These are phyloP conservation scores for Xylariaceae sp. DNA, from an alignment of 2,329 filamentous ascomycete species.

Conservation along the genomic window DNA sequence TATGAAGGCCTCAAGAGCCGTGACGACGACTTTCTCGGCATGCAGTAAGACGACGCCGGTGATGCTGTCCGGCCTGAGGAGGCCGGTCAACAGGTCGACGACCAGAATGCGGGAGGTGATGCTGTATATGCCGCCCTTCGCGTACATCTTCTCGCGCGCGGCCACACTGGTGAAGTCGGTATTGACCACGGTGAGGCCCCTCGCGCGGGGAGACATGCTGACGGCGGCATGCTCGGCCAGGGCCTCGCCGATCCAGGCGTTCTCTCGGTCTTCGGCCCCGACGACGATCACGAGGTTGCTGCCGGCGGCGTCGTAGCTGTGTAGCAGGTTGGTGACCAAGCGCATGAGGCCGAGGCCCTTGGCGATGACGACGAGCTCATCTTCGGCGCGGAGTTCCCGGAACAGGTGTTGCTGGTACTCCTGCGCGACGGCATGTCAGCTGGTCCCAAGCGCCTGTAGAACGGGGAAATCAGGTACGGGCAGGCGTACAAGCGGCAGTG, in stretches of 20 bases:
- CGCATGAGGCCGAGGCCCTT: slow-evolving; percentile 87
- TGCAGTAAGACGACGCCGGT: slow-evolving; percentile 84
- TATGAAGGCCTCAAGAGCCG: slow-evolving; percentile 90
- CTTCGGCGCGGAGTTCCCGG: slow-evolving; percentile 78
- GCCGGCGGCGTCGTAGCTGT: slow-evolving; percentile 92
- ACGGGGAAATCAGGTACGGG: no score
- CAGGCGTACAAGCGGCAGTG: slow-evolving; percentile 58
- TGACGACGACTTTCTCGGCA: slow-evolving; percentile 78
- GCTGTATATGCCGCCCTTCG: slow-evolving; percentile 83
- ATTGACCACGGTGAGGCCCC: slow-evolving; percentile 86
- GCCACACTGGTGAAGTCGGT: slow-evolving; percentile 87
- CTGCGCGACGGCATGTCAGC: slow-evolving; percentile 29
- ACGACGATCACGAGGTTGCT: slow-evolving; percentile 88
- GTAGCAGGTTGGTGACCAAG: slow-evolving; percentile 89
- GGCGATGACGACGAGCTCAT: slow-evolving; percentile 88
- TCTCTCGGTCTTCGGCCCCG: slow-evolving; percentile 85
- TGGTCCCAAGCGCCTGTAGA: no score
- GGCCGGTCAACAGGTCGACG: slow-evolving; percentile 79
- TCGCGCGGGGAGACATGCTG: slow-evolving; percentile 71
- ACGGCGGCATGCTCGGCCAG: slow-evolving; percentile 92
- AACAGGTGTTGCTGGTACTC: slow-evolving; percentile 95
- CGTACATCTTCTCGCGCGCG: slow-evolving; percentile 85
- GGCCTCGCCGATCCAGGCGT: slow-evolving; percentile 94
- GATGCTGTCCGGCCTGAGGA: slow-evolving; percentile 75
- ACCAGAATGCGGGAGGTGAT: slow-evolving; percentile 93